A percentile compares a stretch with the other conserved stretches of the same genome.
Conservation (phyloP, 305 asterid genomes). For the Vinca major region DNA sequence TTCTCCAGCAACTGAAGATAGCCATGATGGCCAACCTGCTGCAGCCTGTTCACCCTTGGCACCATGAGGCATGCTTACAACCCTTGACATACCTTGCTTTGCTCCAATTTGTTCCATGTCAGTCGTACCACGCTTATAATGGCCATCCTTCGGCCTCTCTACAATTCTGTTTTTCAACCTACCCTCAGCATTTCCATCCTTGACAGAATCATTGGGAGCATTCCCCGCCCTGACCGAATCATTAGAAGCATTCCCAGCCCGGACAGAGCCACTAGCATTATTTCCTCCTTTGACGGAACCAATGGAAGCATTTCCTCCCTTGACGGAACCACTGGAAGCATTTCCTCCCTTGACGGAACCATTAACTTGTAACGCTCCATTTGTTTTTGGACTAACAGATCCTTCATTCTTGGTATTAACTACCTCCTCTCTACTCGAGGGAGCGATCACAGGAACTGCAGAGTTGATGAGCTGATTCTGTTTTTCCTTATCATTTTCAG, state of each 20-base stretch:
- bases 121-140: constrained; percentile 47
- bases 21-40: constrained; percentile 95
- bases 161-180: constrained; percentile 41
- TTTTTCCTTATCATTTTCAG: constrained; percentile 29
- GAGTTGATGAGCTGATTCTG: constrained; percentile 28
- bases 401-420: constrained; percentile 28
- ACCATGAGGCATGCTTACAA: constrained; percentile 44
- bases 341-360: constrained; percentile 13
- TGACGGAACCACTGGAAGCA: constrained; percentile 16
- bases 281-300: constrained; percentile 14
- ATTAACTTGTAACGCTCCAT: constrained; percentile 24
- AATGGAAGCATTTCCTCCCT: constrained; percentile 18
- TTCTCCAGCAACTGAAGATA: constrained; percentile 74
- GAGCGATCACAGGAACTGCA: constrained; percentile 46
- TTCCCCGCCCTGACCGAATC: not conserved
- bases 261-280: constrained; percentile 15
- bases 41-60: constrained; percentile 44
- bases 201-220: no score
- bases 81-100: constrained; percentile 31
- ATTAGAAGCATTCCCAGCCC: constrained; percentile 18
- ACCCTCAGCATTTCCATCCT: constrained; percentile 22
- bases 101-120: constrained; percentile 34
- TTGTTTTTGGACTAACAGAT: constrained; percentile 32
- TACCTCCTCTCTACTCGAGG: constrained; percentile 41
- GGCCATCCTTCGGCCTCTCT: constrained; percentile 60